Evolutionary conservation across 495 filamentous ascomycete species (phyloP).

Genomic region (Talaromyces ruber): DNA sequence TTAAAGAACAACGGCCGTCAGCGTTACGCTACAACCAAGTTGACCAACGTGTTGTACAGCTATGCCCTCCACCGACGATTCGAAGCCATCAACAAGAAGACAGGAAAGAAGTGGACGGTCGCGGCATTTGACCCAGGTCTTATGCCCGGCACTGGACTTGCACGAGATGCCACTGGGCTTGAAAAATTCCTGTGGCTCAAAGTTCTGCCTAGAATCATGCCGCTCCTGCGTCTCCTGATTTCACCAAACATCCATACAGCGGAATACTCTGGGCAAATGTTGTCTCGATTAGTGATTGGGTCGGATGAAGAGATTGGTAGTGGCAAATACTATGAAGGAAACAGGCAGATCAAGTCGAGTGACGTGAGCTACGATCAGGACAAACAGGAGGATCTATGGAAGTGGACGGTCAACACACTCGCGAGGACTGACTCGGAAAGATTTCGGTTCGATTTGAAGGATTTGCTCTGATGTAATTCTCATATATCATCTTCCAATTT

Average conservation of each 20-base stretch:
- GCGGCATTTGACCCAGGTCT: slow-evolving; percentile 34
- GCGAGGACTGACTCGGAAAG: background rate
- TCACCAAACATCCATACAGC: slow-evolving; percentile 24
- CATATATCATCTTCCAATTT: background rate
- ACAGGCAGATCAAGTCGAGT: slow-evolving; percentile 25
- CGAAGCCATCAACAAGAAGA: slow-evolving; percentile 7
- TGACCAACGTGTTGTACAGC: slow-evolving; percentile 25
- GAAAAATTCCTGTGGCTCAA: slow-evolving; percentile 17
- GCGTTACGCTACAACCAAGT: slow-evolving; percentile 19
- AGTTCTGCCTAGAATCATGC: slow-evolving; percentile 26
- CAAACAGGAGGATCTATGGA: slow-evolving; percentile 38
- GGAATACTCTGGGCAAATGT: slow-evolving; percentile 23
- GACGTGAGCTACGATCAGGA: slow-evolving; percentile 25
- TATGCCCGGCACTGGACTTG: slow-evolving; percentile 38
- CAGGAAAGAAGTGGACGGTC: slow-evolving; percentile 22
- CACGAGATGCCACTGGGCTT: slow-evolving; percentile 12
- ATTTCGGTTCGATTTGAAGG: background rate
- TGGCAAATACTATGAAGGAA: slow-evolving; percentile 31
- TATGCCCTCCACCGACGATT: slow-evolving; percentile 31
- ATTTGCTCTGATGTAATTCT: background rate
- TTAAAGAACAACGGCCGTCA: slow-evolving; percentile 16
- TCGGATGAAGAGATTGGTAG: slow-evolving; percentile 17
- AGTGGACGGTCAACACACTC: slow-evolving; percentile 11
- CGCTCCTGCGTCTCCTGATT: slow-evolving; percentile 20
- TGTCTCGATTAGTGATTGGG: slow-evolving; percentile 26